These are phyloP conservation scores for Populus hybrid DNA, from an alignment of 441 rosid species.

Conservation along the genomic window DNA sequence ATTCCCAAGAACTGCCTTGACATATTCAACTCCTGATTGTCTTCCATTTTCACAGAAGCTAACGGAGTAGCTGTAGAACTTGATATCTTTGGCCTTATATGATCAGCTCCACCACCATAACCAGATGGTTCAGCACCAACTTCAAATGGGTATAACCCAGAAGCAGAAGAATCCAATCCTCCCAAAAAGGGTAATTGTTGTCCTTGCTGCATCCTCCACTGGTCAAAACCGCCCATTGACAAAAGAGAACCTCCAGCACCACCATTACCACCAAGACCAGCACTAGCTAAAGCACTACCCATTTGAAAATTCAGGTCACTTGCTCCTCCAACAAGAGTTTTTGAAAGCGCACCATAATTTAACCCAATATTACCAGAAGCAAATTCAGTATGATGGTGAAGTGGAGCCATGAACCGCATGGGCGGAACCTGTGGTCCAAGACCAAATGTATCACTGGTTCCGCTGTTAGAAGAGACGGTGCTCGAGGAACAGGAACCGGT, in stretches of 20 bases:
- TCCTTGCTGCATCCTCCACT: constrained; percentile 56
- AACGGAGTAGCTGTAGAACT: constrained; percentile 42
- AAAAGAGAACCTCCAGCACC: constrained; percentile 33
- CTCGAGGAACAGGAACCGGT: constrained; percentile 40
- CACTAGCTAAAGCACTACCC: constrained; percentile 37
- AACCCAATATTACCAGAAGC: constrained; percentile 47
- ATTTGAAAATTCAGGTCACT: constrained; percentile 55
- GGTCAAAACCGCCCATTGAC: constrained; percentile 48
- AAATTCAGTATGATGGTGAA: constrained; percentile 49
- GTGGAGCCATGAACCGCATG: constrained; percentile 56
- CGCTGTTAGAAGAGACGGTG: constrained; percentile 43
- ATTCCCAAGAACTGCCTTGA: constrained; percentile 53
- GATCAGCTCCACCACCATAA: constrained; percentile 28
- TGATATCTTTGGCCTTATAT: constrained; percentile 40
- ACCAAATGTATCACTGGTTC: constrained; percentile 43
- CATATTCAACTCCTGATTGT: constrained; percentile 38
- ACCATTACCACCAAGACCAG: constrained; percentile 24
- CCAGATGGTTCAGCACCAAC: constrained; percentile 34
- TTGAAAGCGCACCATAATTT: constrained; percentile 48
- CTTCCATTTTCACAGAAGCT: constrained; percentile 82
- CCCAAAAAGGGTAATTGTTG: constrained; percentile 54
- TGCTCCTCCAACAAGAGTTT: constrained; percentile 35
- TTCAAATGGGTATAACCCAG: constrained; percentile 61
- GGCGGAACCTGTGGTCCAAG: constrained; percentile 55
- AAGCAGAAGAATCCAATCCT: constrained; percentile 48